Percentiles rank a stretch among this genome's conserved stretches.
These are phyloP conservation scores for Xylariales sp. DNA, from an alignment of 2,329 filamentous ascomycete species.

Conservation along the genomic window DNA sequence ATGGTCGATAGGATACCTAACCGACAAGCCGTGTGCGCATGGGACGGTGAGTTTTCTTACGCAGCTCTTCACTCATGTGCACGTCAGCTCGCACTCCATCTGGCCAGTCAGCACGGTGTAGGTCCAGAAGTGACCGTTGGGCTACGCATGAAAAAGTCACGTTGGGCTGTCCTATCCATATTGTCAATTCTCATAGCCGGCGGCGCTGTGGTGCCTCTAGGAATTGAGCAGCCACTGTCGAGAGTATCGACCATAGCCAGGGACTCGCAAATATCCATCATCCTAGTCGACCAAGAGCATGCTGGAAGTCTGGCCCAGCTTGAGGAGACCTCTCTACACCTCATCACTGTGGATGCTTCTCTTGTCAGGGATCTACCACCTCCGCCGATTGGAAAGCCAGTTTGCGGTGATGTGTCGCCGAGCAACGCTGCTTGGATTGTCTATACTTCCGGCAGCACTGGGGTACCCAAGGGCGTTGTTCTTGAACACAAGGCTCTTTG, in stretches of 20 bases:
- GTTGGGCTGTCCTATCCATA: not conserved
- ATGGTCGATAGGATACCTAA: not conserved
- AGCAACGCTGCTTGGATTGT: not conserved
- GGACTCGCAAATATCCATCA: conserved; percentile 2
- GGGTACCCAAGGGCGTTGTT: conserved; percentile 80
- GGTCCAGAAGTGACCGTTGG: not conserved
- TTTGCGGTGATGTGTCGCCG: not conserved
- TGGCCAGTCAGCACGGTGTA: not conserved
- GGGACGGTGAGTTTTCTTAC: conserved; percentile 2
- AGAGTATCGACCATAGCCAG: conserved; percentile 13
- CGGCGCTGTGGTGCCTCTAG: not conserved
- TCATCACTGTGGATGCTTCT: not conserved
- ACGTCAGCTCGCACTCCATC: not conserved
- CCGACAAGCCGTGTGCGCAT: not conserved
- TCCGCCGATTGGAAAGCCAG: not conserved
- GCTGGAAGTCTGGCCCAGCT: not conserved
- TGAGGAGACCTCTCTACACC: not conserved
- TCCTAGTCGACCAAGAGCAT: not conserved
- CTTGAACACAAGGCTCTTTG: conserved; percentile 65
- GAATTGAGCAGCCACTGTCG: conserved; percentile 7
- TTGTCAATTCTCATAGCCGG: not conserved
- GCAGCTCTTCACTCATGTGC: not conserved
- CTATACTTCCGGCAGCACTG: conserved; percentile 83
- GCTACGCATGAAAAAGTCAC: not conserved
- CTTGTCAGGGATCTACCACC: not conserved